These are phyloP conservation scores for Diaporthe sp. DNA, from an alignment of 2,329 filamentous ascomycete genomes.

Conservation along the genomic window DNA sequence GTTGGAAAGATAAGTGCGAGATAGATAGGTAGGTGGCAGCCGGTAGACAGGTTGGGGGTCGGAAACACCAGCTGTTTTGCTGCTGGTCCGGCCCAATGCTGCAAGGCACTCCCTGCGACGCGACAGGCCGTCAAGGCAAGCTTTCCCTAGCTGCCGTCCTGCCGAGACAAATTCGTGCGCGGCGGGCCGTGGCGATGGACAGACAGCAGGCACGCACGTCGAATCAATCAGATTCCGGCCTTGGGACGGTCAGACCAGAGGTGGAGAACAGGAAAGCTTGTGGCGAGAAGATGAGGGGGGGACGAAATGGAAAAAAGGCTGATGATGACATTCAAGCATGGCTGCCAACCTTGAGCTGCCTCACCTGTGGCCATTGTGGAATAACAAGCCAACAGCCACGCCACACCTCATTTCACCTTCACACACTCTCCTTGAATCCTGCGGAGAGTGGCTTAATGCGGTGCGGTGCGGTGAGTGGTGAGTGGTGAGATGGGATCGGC, in stretches of 20 bases:
- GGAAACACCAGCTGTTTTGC: conserved; percentile 29
- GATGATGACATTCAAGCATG: neutral
- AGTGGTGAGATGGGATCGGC: conserved; percentile 30
- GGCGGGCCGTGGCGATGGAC: conserved; percentile 24
- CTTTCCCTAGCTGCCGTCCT: conserved; percentile 30
- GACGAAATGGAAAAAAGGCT: neutral
- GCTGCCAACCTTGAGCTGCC: neutral
- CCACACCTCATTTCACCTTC: conserved; percentile 12
- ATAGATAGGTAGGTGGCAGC: neutral
- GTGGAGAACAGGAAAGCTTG: conserved; percentile 6
- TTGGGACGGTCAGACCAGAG: neutral
- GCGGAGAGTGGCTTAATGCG: conserved; percentile 7
- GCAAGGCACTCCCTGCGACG: conserved; percentile 21
- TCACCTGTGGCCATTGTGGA: neutral
- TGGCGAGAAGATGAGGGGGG: neutral
- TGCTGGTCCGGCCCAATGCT: conserved; percentile 14
- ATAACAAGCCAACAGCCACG: neutral
- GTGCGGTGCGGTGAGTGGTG: neutral
- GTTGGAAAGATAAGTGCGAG: neutral
- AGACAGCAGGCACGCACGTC: neutral
- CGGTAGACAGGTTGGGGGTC: neutral
- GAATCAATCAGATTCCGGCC: neutral
- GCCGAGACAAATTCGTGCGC: conserved; percentile 18
- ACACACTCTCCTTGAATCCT: conserved; percentile 11
- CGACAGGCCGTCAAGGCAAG: neutral